Percentiles rank a stretch among this genome's conserved stretches.
Evolutionary conservation across 2,329 filamentous ascomycete species (phyloP).

Genomic region (Cadophora sp.): DNA sequence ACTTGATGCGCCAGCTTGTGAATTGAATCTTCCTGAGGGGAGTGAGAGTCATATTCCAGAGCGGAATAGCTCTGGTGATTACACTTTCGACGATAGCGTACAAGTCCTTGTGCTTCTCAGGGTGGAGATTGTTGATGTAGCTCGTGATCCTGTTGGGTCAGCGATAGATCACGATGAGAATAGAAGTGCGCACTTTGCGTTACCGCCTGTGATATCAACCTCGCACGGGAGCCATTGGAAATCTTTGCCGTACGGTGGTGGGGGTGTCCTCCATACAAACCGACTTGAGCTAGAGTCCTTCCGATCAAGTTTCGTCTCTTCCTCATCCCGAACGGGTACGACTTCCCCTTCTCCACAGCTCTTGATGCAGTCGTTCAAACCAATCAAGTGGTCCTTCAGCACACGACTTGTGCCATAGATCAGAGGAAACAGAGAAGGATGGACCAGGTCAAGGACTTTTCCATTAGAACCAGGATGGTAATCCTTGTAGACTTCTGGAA

Average conservation of each 20-base stretch:
- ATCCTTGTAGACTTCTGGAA: constrained; percentile 58
- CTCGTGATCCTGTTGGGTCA: constrained; percentile 43
- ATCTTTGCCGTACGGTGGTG: constrained; percentile 29
- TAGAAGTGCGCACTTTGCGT: constrained; percentile 33
- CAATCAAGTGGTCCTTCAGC: constrained; percentile 43
- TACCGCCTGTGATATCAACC: constrained; percentile 42
- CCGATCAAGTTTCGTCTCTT: constrained; percentile 15
- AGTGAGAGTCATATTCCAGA: constrained; percentile 45
- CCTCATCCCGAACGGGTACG: constrained; percentile 23
- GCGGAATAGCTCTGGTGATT: constrained; percentile 45
- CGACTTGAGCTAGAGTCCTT: neutral
- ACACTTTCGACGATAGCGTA: constrained; percentile 49
- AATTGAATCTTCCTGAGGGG: neutral
- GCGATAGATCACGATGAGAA: neutral
- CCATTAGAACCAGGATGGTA: constrained; percentile 66
- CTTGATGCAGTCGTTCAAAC: constrained; percentile 38
- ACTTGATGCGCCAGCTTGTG: constrained; percentile 13
- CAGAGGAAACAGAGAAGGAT: constrained; percentile 69
- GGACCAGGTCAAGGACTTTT: constrained; percentile 66
- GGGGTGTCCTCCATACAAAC: neutral
- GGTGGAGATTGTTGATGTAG: constrained; percentile 56
- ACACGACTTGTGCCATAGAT: constrained; percentile 57
- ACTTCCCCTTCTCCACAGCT: constrained; percentile 42
- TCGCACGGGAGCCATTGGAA: constrained; percentile 56
- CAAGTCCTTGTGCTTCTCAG: constrained; percentile 44